Evolutionary conservation across 1,284 basidiomycete genomes (phyloP), one percentile per base, ranked within the genome.

Genomic region (Boletus mariae): DNA sequence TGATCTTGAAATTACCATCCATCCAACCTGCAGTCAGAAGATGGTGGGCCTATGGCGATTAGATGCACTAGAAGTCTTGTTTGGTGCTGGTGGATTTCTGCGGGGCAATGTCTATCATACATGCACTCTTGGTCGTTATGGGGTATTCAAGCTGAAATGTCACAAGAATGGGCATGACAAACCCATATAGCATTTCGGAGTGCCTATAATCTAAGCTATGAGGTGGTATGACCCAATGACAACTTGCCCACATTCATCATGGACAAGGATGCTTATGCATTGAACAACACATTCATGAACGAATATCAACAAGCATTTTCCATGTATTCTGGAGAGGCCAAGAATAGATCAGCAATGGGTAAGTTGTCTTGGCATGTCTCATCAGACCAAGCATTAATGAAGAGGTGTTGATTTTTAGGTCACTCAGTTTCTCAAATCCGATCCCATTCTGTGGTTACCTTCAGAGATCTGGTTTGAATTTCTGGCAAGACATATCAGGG

Each of bases 161-260:
- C 10, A 5, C 40, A 57, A 7, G 52, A 59, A 9, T 5, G 31
- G 23, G 37, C 34, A 3, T 0, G 13, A 7, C 37, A 52, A 35
- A 57, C 55, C 9, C 58, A 59, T 3, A 9, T 59, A 12, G 20
- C 40, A 1, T 59, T 57, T 15, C 2, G 45, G 6, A 59, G 47
- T 7, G 8, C 52, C 7, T 59, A 60, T 17, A 59, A 59, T 20
- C 58, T 59, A 5, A 7, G 7, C 13, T 59, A 59, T 49, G 54
- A 59, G 23, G 58, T 20, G 1, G 25, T 59, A 0, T 26, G 26
- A 4, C 49, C 52, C 0, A 54, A 50, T n/a, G 34, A 59, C 32
- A 59, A 59, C 13, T 3, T 23, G 0, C 42, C 49, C 0, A 45
- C 20, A 5, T 59, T 52, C 34, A 28, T 40, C 0, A 50, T 15